Base-by-base conservation (phyloP, 78 protist species). In the Pigoraptor vietnamica region DNA sequence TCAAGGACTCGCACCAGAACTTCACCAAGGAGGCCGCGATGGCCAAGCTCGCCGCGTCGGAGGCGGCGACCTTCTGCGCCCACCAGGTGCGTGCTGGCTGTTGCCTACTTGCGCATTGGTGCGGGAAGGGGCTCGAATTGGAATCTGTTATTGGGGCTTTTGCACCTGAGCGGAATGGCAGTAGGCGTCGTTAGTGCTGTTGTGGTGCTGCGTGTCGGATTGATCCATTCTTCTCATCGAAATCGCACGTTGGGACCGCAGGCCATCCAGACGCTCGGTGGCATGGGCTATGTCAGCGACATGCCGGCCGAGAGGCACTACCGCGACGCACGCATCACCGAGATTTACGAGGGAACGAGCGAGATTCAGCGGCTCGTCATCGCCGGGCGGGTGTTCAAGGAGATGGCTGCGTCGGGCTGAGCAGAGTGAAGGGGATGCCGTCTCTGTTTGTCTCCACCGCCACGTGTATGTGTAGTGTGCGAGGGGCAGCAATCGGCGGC, bases 211-310 rank as follows among this genome's bases (percentile, higher is more conserved):
- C n/a, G n/a, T n/a, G n/a, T n/a, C n/a, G n/a, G n/a, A n/a, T n/a
- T n/a, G n/a, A n/a, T n/a, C n/a, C n/a, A n/a, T n/a, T n/a, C n/a
- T n/a, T n/a, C n/a, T n/a, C n/a, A n/a, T n/a, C n/a, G n/a, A n/a
- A n/a, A n/a, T n/a, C 67, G 67, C 67, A 14, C 67, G 67, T 48
- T 48, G n/a, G n/a, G n/a, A n/a, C n/a, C 94, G 24, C 33, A 91
- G 90, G 90, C 95, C 67, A 93, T 98, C 39, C 96, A 97, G 89
- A 92, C 94, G 93, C 39, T 97, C 48, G 99, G 99, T 2, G 99
- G 99, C 38, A 98, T 98, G 94, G 99, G 99, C 40, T 97, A 95
- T 89, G 96, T 97, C 25, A 94, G 94, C 89, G 98, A 97, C 84
- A 97, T 94, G 92, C 97, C 95, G 0, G 98, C 96, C 25, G 99